phyloP scores from a whole-genome alignment of 805 yeast species.

The Ogataea pini region DNA sequence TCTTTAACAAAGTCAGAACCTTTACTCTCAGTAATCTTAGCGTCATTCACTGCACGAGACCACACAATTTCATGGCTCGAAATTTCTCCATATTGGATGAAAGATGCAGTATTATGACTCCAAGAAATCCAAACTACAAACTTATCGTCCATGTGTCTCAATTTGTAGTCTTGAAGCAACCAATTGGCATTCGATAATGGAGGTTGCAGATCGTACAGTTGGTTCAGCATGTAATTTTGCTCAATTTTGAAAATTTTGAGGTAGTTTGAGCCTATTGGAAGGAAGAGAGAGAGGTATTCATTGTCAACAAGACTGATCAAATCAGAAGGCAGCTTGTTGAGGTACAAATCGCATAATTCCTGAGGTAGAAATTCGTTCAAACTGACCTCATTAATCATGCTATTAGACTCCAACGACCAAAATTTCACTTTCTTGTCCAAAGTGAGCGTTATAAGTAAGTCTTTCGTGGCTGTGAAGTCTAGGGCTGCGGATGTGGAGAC shows the following conservation, averaged over 20 bases:
- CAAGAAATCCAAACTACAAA: conserved; percentile 26
- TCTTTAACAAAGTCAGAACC: conserved; percentile 14
- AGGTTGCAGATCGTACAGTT: conserved; percentile 15
- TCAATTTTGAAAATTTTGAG: conserved; percentile 27
- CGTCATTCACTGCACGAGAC: conserved; percentile 15
- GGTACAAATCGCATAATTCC: conserved; percentile 19
- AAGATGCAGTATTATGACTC: conserved; percentile 1
- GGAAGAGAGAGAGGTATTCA: conserved; percentile 23
- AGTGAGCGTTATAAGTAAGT: conserved; percentile 44
- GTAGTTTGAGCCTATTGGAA: conserved; percentile 28
- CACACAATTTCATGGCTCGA: conserved; percentile 15
- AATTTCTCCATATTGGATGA: conserved; percentile 25
- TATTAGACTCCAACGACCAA: conserved; percentile 54
- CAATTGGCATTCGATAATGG: conserved; percentile 25
- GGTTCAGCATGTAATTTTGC: conserved; percentile 11
- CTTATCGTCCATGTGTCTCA: conserved; percentile 10
- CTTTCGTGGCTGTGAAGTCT: conserved; percentile 17
- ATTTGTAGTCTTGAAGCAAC: conserved; percentile 28
- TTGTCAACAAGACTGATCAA: conserved; percentile 14
- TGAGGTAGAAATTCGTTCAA: conserved; percentile 27
- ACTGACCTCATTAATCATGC: conserved; percentile 21
- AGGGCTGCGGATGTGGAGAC: conserved; percentile 28
- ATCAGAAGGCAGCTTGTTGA: conserved; percentile 24
- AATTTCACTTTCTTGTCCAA: conserved; percentile 55
- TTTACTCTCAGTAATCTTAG: conserved; percentile 8